Base-by-base conservation (phyloP, 139 green algal species). In the Tetradesmus lagerheimii region DNA sequence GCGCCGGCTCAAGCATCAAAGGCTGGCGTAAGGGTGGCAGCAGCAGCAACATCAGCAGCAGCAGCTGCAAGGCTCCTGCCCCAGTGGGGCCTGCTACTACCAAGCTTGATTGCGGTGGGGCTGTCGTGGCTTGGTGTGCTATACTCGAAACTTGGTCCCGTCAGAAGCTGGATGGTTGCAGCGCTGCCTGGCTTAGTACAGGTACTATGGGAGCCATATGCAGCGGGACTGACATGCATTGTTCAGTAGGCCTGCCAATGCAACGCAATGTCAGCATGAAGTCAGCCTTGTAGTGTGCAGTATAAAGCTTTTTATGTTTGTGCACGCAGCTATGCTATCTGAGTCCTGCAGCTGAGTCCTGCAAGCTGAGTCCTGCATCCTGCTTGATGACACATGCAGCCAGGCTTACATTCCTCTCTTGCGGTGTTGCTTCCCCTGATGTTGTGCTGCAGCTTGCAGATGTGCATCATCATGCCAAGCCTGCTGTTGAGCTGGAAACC, bases 121-220 rank as follows among this genome's bases (percentile, higher is more conserved):
- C 57, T 71, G 57, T 71, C 57, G 25, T 71, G 57, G 57, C 57
- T 71, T 20, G 57, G 23, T 71, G 23, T 71, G n/a, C 57, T 71
- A n/a, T 71, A 71, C 57, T 71, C 57, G 31, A 71, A 71, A 31
- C 57, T 71, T 31, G 57, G 57, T 71, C 57, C 57, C 25, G 31
- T 71, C 57, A 71, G 57, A 71, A 71, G 57, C 57, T 71, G 57
- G 57, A 71, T 71, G 57, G 57, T 71, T 71, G 57, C 57, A 71
- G 57, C 57, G 23, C 57, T 71, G 57, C 57, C 57, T 71, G 57
- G 57, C 25, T 23, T 71, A 71, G 57, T 71, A 31, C 57, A 71
- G 57, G 57, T 71, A 71, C 23, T 31, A 31, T 11, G 57, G 57
- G 8, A 23, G 20, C 57, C 16, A 27, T 2, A 25, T 64, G 57